A percentile compares a stretch with the other conserved stretches of the same genome.
Conservation (phyloP, 106 monocot genomes). For the Allium fistulosum region DNA sequence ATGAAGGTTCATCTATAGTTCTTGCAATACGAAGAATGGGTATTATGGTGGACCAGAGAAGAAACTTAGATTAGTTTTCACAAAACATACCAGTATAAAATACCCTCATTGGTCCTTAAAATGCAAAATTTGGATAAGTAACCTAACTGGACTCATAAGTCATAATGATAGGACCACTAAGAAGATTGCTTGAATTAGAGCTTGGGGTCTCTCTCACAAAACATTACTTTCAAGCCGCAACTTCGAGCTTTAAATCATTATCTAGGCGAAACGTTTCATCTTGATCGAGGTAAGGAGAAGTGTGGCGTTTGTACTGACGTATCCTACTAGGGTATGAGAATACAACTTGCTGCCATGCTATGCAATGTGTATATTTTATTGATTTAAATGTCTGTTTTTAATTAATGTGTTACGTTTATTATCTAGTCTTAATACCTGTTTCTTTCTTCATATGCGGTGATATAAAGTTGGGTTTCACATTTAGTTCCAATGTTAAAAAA, state of each 20-base stretch:
- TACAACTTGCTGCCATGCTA: conserved; percentile 53
- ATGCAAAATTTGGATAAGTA: conserved; percentile 95
- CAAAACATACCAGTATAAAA: too few relatives aligned
- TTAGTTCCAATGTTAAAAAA: too few relatives aligned
- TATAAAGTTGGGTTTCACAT: too few relatives aligned
- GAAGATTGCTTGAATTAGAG: conserved; percentile 96
- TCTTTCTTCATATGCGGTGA: too few relatives aligned
- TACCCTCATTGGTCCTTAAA: conserved; percentile 91
- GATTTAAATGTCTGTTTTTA: too few relatives aligned
- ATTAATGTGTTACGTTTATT: too few relatives aligned
- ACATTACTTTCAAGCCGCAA: conserved; percentile 94
- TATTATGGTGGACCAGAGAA: too few relatives aligned
- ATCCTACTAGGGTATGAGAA: conserved; percentile 78
- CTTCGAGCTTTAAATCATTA: conserved; percentile 65
- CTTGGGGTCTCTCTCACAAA: conserved; percentile 89
- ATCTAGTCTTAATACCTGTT: too few relatives aligned
- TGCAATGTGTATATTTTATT: too few relatives aligned
- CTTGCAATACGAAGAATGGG: too few relatives aligned
- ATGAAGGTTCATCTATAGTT: too few relatives aligned
- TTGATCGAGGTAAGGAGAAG: conserved; percentile 81
- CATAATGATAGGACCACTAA: conserved; percentile 94
- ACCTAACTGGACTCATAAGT: conserved; percentile 86
- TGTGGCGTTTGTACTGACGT: conserved; percentile 59
- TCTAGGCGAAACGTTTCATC: conserved; percentile 70
- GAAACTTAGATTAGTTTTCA: too few relatives aligned